Evolutionary conservation across 129 eudicot genomes (phyloP).

Genomic region (Tagetes erecta): DNA sequence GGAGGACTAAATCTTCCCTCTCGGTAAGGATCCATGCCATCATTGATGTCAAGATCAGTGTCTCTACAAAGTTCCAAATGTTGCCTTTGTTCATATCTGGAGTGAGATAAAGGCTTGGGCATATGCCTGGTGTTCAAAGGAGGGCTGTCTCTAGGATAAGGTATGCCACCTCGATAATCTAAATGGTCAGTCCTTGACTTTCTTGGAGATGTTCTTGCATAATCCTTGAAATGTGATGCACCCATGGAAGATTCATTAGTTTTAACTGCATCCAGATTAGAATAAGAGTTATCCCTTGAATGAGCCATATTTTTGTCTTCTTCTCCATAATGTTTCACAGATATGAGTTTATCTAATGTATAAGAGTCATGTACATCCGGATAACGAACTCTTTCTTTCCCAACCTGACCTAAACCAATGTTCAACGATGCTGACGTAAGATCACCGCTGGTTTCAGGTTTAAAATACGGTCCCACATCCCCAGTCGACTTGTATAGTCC

Average conservation of each 20-base stretch:
- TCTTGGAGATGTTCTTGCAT: conserved; percentile 42
- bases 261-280: conserved; percentile 24
- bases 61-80: conserved; percentile 31
- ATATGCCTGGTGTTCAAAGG: conserved; percentile 28
- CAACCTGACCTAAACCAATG: conserved; percentile 32
- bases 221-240: conserved; percentile 40
- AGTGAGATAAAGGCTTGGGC: conserved; percentile 28
- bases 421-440: conserved; percentile 30
- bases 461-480: conserved; percentile 34
- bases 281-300: conserved; percentile 30
- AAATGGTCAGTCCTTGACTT: conserved; percentile 33
- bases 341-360: conserved; percentile 35
- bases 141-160: conserved; percentile 38
- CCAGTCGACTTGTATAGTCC: conserved; percentile 33
- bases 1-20: conserved; percentile 38
- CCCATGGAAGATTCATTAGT: conserved; percentile 34
- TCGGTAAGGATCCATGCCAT: conserved; percentile 21
- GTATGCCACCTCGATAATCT: conserved; percentile 36
- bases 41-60: conserved; percentile 24
- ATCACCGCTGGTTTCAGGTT: conserved; percentile 28
- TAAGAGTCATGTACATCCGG: conserved; percentile 27
- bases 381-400: conserved; percentile 44
- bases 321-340: conserved; percentile 29
- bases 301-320: conserved; percentile 29
- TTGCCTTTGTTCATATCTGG: conserved; percentile 43